Conservation (phyloP, 2,329 filamentous ascomycete genomes). For the Penicillium griseofulvum region DNA sequence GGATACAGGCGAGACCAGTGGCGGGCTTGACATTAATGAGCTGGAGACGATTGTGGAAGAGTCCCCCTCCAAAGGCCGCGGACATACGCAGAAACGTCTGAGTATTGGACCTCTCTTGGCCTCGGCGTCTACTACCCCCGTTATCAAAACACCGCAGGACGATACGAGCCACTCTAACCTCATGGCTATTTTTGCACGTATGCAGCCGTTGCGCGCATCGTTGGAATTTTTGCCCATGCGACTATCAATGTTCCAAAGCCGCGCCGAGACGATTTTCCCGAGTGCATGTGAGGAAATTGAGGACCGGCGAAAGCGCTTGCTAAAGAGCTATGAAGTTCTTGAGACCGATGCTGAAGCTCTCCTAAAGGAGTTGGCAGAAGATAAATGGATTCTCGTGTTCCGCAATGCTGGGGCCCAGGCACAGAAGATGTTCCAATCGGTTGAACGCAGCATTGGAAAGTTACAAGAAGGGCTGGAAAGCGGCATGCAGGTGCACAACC, state of each 20-base stretch:
- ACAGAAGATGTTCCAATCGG: constrained; percentile 94
- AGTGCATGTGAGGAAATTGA: constrained; percentile 88
- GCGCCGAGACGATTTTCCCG: constrained; percentile 77
- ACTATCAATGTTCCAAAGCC: constrained; percentile 76
- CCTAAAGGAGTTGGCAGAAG: constrained; percentile 86
- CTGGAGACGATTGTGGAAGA: constrained; percentile 93
- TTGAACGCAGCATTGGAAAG: constrained; percentile 81
- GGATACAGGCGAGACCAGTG: constrained; percentile 55
- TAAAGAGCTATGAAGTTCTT: constrained; percentile 82
- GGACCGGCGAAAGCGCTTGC: constrained; percentile 68
- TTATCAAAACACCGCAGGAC: constrained; percentile 61
- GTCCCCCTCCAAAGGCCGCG: constrained; percentile 59
- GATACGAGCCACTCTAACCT: constrained; percentile 85
- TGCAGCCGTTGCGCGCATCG: constrained; percentile 90
- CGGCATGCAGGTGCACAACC: constrained; percentile 70
- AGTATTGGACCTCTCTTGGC: constrained; percentile 64
- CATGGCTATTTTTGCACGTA: constrained; percentile 85
- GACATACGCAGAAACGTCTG: constrained; percentile 61
- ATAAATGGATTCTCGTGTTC: constrained; percentile 95
- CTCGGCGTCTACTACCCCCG: constrained; percentile 42
- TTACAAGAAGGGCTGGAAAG: constrained; percentile 76
- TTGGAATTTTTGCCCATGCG: constrained; percentile 96
- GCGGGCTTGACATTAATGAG: constrained; percentile 74
- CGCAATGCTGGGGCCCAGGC: constrained; percentile 87
- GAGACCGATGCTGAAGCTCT: constrained; percentile 87